Conservation (phyloP, 164 flowering plant genomes). For the Vitis riparia region DNA sequence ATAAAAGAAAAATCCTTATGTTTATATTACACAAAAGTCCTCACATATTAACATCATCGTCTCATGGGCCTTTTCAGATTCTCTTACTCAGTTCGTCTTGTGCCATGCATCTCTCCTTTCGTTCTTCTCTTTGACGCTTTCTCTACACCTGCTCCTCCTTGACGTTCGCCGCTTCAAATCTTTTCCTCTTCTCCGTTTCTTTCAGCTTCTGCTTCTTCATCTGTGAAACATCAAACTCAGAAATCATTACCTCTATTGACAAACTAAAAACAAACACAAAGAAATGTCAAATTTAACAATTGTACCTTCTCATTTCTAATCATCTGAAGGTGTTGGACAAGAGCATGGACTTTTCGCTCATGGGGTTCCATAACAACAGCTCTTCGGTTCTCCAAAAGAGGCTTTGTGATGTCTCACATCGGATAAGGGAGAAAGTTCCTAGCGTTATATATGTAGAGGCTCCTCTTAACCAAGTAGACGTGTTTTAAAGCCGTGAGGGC, state of each 20-base stretch:
- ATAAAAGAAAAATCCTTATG: no score
- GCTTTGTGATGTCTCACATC: neutral
- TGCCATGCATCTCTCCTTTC: conserved; percentile 58
- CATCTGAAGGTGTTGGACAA: conserved; percentile 65
- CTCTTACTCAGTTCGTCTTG: conserved; percentile 72
- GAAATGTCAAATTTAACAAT: no score
- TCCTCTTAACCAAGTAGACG: no score
- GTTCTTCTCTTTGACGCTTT: conserved; percentile 79
- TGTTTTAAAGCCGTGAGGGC: no score
- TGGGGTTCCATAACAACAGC: conserved; percentile 85
- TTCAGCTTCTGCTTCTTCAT: conserved; percentile 63
- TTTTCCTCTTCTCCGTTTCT: conserved; percentile 59
- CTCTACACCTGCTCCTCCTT: conserved; percentile 59
- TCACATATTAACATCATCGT: no score
- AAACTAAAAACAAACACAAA: neutral
- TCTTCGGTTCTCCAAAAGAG: conserved; percentile 49
- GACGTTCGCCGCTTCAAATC: conserved; percentile 45
- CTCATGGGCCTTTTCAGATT: conserved; percentile 19
- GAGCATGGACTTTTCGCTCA: conserved; percentile 55
- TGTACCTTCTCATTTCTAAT: conserved; percentile 68
- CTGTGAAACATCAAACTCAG: conserved; percentile 29
- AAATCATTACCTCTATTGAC: neutral
- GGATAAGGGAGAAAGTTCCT: no score
- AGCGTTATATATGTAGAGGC: no score
- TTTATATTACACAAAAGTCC: no score